A percentile compares a stretch with the other conserved stretches of the same genome.
These are phyloP conservation scores for Lathyrus sativus DNA, from an alignment of 306 rosid species.

Conservation along the genomic window DNA sequence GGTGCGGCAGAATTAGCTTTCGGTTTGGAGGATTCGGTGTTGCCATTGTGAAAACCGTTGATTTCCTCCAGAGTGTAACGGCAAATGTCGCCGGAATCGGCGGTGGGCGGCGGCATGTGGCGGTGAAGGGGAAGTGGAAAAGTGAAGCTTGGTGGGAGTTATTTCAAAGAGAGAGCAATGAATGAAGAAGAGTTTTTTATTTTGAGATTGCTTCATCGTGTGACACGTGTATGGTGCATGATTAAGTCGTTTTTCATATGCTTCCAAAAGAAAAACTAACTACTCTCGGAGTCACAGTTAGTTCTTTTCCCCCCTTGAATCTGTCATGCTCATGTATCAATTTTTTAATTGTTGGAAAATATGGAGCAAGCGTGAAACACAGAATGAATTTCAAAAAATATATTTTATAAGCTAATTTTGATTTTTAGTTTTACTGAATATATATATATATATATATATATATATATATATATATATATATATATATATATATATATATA, in stretches of 20 bases:
- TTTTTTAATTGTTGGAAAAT: too few species aligned
- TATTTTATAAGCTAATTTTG: too few species aligned
- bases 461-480: too few species aligned
- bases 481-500: too few species aligned
- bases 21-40: slow-evolving; percentile 30
- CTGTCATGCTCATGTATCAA: too few species aligned
- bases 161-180: slow-evolving; percentile 29
- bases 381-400: too few species aligned
- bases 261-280: background rate
- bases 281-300: background rate
- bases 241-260: background rate
- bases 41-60: slow-evolving; percentile 34
- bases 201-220: background rate
- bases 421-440: too few species aligned
- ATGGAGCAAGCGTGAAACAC: too few species aligned
- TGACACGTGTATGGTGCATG: slow-evolving; percentile 29
- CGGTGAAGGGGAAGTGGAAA: slow-evolving; percentile 2
- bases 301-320: background rate
- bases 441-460: too few species aligned
- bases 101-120: slow-evolving; percentile 58
- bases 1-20: slow-evolving; percentile 37
- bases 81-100: slow-evolving; percentile 31
- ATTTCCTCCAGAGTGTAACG: slow-evolving; percentile 8
- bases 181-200: background rate
- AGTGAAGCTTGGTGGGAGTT: slow-evolving; percentile 30